Conservation (phyloP, 2,329 filamentous ascomycete genomes). For the Alternaria triticina region DNA sequence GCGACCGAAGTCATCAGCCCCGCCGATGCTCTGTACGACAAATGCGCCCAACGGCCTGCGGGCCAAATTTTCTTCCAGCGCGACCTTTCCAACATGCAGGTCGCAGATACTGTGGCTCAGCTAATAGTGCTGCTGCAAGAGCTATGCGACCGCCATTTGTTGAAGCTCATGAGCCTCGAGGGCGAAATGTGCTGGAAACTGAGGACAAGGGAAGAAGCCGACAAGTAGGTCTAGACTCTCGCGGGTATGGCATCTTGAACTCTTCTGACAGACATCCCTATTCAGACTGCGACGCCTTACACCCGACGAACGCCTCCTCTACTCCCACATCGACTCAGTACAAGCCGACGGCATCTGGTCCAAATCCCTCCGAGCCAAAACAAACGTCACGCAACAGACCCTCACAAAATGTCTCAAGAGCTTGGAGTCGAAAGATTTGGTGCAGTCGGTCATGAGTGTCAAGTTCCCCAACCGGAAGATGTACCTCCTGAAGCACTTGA, state of each 20-base stretch:
- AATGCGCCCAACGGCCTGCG: conserved; percentile 42
- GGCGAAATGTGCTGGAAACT: conserved; percentile 47
- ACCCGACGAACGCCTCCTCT: conserved; percentile 81
- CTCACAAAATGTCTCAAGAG: conserved; percentile 83
- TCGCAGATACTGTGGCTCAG: conserved; percentile 43
- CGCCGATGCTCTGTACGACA: conserved; percentile 47
- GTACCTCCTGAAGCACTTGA: conserved; percentile 88
- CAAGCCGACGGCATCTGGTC: conserved; percentile 90
- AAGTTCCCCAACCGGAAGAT: conserved; percentile 91
- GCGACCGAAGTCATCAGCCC: conserved; percentile 21
- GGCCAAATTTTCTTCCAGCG: conserved; percentile 50
- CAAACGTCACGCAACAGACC: conserved; percentile 82
- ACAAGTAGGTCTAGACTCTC: conserved; percentile 36
- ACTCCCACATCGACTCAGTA: conserved; percentile 85
- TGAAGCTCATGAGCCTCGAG: conserved; percentile 47
- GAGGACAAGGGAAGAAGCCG: conserved; percentile 43
- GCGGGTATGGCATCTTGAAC: not conserved
- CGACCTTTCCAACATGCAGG: conserved; percentile 46
- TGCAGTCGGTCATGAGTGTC: conserved; percentile 89
- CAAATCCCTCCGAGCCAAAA: conserved; percentile 78
- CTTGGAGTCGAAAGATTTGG: conserved; percentile 80
- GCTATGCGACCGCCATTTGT: conserved; percentile 44
- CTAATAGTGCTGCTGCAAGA: conserved; percentile 42
- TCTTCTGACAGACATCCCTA: conserved; percentile 10
- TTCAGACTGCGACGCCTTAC: conserved; percentile 54